Conservation (phyloP, 345 rosid species). For the Boechera stricta region DNA sequence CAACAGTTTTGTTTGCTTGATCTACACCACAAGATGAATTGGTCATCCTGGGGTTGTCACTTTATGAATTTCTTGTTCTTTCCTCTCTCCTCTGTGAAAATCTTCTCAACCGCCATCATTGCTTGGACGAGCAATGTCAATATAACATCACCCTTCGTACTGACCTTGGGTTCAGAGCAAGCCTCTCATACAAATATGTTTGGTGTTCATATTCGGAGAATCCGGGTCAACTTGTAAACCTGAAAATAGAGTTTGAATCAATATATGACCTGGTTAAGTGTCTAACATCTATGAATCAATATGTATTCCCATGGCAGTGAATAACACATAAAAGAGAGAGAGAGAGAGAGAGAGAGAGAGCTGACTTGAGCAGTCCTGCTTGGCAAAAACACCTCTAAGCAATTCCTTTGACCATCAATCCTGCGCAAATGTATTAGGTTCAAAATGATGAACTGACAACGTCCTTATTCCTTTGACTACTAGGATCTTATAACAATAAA, state of each 20-base stretch:
- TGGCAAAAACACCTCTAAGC: constrained; percentile 82
- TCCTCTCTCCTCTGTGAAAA: not conserved
- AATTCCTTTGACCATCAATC: constrained; percentile 72
- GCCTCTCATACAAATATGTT: constrained; percentile 28
- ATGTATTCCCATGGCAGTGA: constrained; percentile 15
- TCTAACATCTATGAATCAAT: not conserved
- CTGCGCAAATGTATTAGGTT: constrained; percentile 50
- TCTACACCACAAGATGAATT: constrained; percentile 9
- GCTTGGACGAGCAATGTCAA: constrained; percentile 7
- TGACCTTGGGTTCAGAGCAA: constrained; percentile 21
- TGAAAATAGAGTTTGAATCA: constrained; percentile 33
- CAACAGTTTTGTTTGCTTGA: constrained; percentile 18
- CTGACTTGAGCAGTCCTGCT: constrained; percentile 92
- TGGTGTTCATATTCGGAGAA: constrained; percentile 57
- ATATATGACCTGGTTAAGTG: not conserved
- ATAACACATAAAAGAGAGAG: constrained; percentile 9
- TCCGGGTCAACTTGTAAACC: constrained; percentile 74
- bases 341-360: constrained; percentile 28
- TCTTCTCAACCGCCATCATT: constrained; percentile 12
- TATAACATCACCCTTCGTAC: not conserved
- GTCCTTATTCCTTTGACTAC: constrained; percentile 19
- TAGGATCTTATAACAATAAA: constrained; percentile 5
- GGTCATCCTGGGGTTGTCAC: constrained; percentile 3
- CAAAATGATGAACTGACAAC: constrained; percentile 17
- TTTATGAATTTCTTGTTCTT: not conserved